Conservation (phyloP, 73 alveolate genomes). For the Paramecium primaurelia region DNA sequence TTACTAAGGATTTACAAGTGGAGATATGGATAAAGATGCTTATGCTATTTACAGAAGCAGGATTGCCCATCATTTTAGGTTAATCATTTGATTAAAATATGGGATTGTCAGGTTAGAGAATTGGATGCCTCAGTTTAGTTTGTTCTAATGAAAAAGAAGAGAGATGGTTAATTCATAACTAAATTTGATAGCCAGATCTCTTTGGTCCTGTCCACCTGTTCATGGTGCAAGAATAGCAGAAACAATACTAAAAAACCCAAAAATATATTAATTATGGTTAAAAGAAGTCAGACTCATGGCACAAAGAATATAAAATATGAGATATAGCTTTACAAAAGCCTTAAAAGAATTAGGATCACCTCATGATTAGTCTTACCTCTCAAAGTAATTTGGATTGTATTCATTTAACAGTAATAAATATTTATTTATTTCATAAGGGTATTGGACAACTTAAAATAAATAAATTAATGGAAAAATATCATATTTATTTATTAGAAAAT, state of each 20-base stretch:
- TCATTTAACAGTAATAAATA: slow-evolving; percentile 80
- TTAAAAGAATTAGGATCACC: slow-evolving; percentile 71
- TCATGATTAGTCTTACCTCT: slow-evolving; percentile 79
- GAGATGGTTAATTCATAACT: slow-evolving; percentile 72
- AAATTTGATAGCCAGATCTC: slow-evolving; percentile 72
- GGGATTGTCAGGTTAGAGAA: slow-evolving; percentile 96
- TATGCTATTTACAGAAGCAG: slow-evolving; percentile 79
- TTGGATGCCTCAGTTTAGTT: slow-evolving; percentile 83
- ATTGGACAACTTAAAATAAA: slow-evolving; percentile 71
- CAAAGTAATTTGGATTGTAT: slow-evolving; percentile 86
- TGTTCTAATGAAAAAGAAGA: slow-evolving; percentile 74
- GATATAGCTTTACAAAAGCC: slow-evolving; percentile 64
- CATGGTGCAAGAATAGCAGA: slow-evolving; percentile 87
- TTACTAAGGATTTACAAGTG: slow-evolving; percentile 97
- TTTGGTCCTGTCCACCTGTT: slow-evolving; percentile 84
- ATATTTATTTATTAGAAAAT: slow-evolving; percentile 60
- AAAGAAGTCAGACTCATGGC: slow-evolving; percentile 84
- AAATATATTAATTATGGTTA: slow-evolving; percentile 74
- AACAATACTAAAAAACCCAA: slow-evolving; percentile 76
- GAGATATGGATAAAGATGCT: slow-evolving; percentile 90
- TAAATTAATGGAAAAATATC: slow-evolving; percentile 68
- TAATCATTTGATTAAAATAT: slow-evolving; percentile 95
- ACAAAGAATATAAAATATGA: slow-evolving; percentile 77
- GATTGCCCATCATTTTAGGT: slow-evolving; percentile 72
- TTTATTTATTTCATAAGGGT: not conserved